Base-by-base conservation (phyloP, 139 green algal genomes). In the Chlorella sp. region DNA sequence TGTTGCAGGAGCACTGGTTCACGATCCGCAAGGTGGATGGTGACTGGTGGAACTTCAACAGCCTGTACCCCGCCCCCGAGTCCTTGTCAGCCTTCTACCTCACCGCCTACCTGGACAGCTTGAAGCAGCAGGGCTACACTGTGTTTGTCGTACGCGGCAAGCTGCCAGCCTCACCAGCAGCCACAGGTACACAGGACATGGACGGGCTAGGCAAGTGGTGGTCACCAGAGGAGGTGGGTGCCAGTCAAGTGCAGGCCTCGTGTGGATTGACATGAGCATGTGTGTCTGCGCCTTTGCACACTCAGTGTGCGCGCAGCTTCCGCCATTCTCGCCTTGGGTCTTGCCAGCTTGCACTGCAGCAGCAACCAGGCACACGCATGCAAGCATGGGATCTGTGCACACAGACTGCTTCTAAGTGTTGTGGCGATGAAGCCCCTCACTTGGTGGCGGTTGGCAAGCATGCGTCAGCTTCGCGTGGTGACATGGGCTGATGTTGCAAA, bases 41-140 rank as follows among this genome's bases (percentile, higher is more conserved):
- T 26, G 42, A 55, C 42, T 55, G 42, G 42, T 55, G 10, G 10
- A 17, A 55, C 42, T 55, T 55, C 42, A 55, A 55, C 42, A 55
- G 42, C 42, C 10, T 17, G 10, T 55, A 26, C 42, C 42, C 42
- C 42, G 42, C 42, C 10, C 42, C 42, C 0, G 82, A 93, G 80
- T 73, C 77, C 0, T 82, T 97, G 49, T 87, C 78, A 2, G 35
- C 72, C 22, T 94, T 97, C 75, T 95, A 97, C 86, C 76, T 97
- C 0, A 50, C 74, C 0, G 83, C 89, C 34, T 97, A 89, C 76
- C 82, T 97, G 61, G 83, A 64, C 59, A 83, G 65, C 4, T 66
- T 92, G 31, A 42, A 71, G 32, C 69, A 78, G 5, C 76, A 89
- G 68, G 88, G 88, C 24, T 96, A 92, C 79, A 92, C 82, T 55